Evolutionary conservation across 1,139 yeast genomes (phyloP).

Genomic region (Zygotorulaspora mrakii): DNA sequence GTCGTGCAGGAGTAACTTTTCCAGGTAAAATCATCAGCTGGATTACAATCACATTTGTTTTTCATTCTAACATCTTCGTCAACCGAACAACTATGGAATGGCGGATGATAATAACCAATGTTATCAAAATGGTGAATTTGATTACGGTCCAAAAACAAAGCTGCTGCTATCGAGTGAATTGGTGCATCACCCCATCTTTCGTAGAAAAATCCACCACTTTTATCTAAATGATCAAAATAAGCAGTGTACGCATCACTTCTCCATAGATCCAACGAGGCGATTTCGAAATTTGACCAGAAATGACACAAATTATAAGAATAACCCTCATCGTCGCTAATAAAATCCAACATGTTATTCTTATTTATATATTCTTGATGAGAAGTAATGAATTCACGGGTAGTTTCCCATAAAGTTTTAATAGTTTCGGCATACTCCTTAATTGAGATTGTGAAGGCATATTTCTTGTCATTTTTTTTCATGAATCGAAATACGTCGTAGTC

Average conservation of each 20-base stretch:
- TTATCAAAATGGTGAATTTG: conserved; percentile 77
- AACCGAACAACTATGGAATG: conserved; percentile 79
- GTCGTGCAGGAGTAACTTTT: conserved; percentile 81
- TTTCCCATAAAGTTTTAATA: conserved; percentile 59
- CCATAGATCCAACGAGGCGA: conserved; percentile 76
- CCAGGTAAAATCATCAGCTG: conserved; percentile 78
- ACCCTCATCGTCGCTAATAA: conserved; percentile 65
- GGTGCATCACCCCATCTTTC: conserved; percentile 99
- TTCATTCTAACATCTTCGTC: conserved; percentile 50
- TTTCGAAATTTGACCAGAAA: conserved; percentile 91
- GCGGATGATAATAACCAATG: conserved; percentile 79
- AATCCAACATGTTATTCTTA: conserved; percentile 58
- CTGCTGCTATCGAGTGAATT: conserved; percentile 78
- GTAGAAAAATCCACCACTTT: conserved; percentile 82
- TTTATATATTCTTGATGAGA: conserved; percentile 44
- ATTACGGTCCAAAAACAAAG: conserved; percentile 60
- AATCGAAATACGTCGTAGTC: conserved; percentile 62
- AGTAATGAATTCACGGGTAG: conserved; percentile 50
- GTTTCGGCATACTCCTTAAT: conserved; percentile 57
- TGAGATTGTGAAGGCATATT: conserved; percentile 62
- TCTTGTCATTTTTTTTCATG: conserved; percentile 59
- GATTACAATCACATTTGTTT: conserved; percentile 69
- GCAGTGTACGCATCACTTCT: conserved; percentile 60
- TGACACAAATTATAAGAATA: conserved; percentile 75
- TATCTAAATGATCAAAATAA: conserved; percentile 69